These are phyloP conservation scores for Podaxis sp. DNA, from an alignment of 768 basidiomycete genomes.

Conservation along the genomic window DNA sequence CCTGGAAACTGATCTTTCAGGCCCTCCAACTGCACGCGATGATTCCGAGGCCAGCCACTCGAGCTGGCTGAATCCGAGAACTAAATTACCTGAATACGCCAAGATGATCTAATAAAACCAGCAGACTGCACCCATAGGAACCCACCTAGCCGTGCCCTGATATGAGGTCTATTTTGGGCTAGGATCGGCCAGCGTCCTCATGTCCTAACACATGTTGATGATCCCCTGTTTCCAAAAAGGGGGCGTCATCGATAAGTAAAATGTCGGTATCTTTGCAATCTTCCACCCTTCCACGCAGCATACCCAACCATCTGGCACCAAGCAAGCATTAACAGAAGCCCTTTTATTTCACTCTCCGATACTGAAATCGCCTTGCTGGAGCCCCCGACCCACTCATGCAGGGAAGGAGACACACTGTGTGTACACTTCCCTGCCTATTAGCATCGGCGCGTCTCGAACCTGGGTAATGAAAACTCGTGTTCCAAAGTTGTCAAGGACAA, in stretches of 20 bases:
- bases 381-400: not conserved
- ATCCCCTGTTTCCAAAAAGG: constrained; percentile 19
- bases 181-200: constrained; percentile 28
- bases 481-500: constrained; percentile 12
- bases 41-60: not conserved
- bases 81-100: not conserved
- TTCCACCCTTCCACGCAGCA: constrained; percentile 7
- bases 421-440: not conserved
- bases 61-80: not conserved
- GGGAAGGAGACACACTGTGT: not conserved
- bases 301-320: not conserved
- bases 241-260: constrained; percentile 19
- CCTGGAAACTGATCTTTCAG: constrained; percentile 8
- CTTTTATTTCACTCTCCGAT: not conserved
- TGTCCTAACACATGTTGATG: constrained; percentile 43
- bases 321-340: not conserved
- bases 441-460: not conserved
- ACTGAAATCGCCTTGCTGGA: not conserved
- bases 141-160: not conserved
- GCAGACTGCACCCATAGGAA: constrained; percentile 2
- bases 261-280: not conserved
- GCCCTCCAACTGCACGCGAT: not conserved
- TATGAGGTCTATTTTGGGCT: not conserved
- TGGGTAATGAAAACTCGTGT: not conserved
- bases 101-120: not conserved